A percentile compares a stretch with the other conserved stretches of the same genome.
These are phyloP conservation scores for Rhizophora mangle DNA, from an alignment of 345 rosid species.

Conservation along the genomic window DNA sequence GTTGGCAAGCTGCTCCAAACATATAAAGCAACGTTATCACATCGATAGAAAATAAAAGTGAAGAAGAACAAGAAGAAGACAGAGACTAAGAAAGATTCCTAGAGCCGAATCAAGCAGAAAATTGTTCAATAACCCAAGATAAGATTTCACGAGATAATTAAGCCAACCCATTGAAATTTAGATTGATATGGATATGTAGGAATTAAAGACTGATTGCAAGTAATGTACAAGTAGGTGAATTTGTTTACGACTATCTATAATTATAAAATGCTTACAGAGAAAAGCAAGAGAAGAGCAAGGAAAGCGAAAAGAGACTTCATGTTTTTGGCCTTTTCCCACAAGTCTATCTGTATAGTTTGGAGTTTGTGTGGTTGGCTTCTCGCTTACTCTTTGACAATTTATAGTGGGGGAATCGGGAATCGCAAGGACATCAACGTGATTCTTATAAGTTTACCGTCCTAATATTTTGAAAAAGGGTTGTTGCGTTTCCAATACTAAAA, in stretches of 20 bases:
- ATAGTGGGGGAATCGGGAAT: background rate
- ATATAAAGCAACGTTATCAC: background rate
- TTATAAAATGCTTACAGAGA: conserved; percentile 31
- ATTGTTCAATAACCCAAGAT: no score
- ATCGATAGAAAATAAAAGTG: background rate
- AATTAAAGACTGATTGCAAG: no score
- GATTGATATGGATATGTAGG: background rate
- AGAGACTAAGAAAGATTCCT: background rate
- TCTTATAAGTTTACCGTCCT: background rate
- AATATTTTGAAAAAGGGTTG: no score
- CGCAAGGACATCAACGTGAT: conserved; percentile 1
- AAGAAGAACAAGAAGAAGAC: background rate
- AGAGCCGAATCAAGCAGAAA: no score
- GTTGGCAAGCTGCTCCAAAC: conserved; percentile 26
- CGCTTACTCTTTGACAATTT: background rate
- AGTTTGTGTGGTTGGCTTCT: background rate
- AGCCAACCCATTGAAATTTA: background rate
- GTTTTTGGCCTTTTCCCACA: background rate
- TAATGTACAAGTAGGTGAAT: background rate
- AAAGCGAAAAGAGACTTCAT: conserved; percentile 32
- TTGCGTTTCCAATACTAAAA: no score
- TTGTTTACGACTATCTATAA: background rate
- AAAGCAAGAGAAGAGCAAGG: conserved; percentile 26
- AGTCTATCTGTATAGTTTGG: background rate
- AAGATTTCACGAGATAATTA: no score